Evolutionary conservation across 495 filamentous ascomycete species (phyloP).

Genomic region (Hyaloscypha finlandica): DNA sequence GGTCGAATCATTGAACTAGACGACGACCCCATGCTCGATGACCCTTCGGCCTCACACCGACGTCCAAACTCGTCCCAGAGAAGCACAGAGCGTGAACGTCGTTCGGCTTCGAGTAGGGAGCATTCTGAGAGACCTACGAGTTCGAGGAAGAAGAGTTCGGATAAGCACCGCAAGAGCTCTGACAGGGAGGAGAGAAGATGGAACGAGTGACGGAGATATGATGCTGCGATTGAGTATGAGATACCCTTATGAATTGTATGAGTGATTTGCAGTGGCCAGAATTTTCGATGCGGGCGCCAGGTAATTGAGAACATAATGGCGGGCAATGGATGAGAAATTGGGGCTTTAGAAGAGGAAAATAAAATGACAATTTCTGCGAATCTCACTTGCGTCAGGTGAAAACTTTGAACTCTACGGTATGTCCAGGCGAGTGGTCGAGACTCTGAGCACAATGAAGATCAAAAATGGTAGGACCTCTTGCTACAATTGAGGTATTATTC

Average conservation of each 20-base stretch:
- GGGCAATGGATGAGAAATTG: background rate
- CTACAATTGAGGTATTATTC: background rate
- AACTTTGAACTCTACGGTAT: no score
- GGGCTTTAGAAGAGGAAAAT: background rate
- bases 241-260: background rate
- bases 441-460: no score
- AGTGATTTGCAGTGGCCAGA: background rate
- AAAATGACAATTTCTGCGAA: background rate
- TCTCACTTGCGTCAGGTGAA: no score
- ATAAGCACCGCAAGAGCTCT: background rate
- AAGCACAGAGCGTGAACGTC: background rate
- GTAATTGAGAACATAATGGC: background rate
- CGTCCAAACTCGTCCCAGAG: background rate
- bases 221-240: background rate
- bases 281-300: background rate
- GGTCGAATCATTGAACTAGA: slow-evolving; percentile 28
- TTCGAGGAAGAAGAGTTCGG: slow-evolving; percentile 11
- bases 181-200: slow-evolving; percentile 6
- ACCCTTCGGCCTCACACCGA: background rate
- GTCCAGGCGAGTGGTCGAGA: no score
- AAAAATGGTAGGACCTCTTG: no score
- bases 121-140: background rate
- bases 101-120: background rate
- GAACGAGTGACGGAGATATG: background rate
- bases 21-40: slow-evolving; percentile 25